Conservation (phyloP, 1,284 basidiomycete species). For the Ceratobasidium sp. region DNA sequence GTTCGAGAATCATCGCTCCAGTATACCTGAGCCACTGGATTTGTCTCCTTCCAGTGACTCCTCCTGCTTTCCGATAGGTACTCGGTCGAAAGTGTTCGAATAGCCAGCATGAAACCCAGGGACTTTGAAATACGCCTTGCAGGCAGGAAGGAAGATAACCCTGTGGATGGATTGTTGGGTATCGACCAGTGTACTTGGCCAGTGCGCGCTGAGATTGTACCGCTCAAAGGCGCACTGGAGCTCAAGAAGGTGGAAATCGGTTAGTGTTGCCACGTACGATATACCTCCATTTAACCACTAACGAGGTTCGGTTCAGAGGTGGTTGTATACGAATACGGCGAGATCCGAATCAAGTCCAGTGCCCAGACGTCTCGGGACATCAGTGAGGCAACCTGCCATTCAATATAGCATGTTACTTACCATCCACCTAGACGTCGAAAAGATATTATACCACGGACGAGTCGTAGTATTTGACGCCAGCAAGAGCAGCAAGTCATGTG, state of each 20-base stretch:
- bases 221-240: slow-evolving; percentile 36
- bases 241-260: slow-evolving; percentile 42
- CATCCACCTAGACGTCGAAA: slow-evolving; percentile 22
- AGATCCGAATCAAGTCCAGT: slow-evolving; percentile 32
- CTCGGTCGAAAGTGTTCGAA: neutral
- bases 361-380: slow-evolving; percentile 37
- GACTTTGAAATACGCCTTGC: slow-evolving; percentile 39
- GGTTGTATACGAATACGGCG: slow-evolving; percentile 37
- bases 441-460: slow-evolving; percentile 37
- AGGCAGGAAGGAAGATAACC: slow-evolving; percentile 34
- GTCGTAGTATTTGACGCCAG: slow-evolving; percentile 25
- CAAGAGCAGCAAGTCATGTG: neutral
- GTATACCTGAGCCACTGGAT: slow-evolving; percentile 4
- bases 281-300: neutral
- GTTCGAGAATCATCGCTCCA: slow-evolving; percentile 30
- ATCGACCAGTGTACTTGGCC: slow-evolving; percentile 43
- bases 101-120: slow-evolving; percentile 33
- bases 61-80: neutral
- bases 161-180: slow-evolving; percentile 38
- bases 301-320: slow-evolving; percentile 14
- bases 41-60: neutral
- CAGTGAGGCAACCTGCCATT: slow-evolving; percentile 7
- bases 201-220: slow-evolving; percentile 40
- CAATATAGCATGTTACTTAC: neutral
- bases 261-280: neutral